These are phyloP conservation scores for Fraxinus dipetala DNA, from an alignment of 305 asterid genomes.

Conservation along the genomic window DNA sequence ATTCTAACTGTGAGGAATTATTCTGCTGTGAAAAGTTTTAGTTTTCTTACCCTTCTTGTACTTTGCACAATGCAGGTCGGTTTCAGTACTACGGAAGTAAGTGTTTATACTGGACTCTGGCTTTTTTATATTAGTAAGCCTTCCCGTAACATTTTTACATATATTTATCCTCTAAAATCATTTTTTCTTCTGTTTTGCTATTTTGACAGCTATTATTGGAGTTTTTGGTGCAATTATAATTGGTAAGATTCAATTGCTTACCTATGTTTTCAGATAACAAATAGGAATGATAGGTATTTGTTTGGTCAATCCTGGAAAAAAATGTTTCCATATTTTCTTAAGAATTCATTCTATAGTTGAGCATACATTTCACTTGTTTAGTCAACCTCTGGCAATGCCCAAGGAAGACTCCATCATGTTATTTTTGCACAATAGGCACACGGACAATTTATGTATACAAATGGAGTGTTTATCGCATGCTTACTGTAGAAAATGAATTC, in stretches of 20 bases:
- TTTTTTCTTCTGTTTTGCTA: neutral
- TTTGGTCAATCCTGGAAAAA: neutral
- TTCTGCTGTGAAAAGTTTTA: neutral
- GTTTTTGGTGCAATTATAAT: constrained; percentile 19
- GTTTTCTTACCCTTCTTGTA: constrained; percentile 31
- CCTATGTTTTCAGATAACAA: neutral
- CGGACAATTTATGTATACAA: neutral
- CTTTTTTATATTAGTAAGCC: constrained; percentile 8
- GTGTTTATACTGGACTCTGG: constrained; percentile 20
- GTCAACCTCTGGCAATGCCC: neutral
- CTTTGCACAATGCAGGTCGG: constrained; percentile 52
- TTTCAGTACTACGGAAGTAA: constrained; percentile 35
- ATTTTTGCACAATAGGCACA: neutral
- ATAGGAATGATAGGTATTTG: neutral
- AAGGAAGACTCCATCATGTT: neutral
- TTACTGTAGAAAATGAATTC: neutral
- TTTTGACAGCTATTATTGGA: constrained; percentile 32
- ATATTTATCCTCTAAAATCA: constrained; percentile 8
- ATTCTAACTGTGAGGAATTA: neutral
- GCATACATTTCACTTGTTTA: neutral
- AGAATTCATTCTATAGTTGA: neutral
- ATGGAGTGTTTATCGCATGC: neutral
- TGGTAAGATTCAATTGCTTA: constrained; percentile 34
- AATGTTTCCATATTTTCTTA: neutral
- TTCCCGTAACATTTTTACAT: constrained; percentile 14